Base-by-base conservation (phyloP, 208 protist species). In the Novymonas esmeraldas region DNA sequence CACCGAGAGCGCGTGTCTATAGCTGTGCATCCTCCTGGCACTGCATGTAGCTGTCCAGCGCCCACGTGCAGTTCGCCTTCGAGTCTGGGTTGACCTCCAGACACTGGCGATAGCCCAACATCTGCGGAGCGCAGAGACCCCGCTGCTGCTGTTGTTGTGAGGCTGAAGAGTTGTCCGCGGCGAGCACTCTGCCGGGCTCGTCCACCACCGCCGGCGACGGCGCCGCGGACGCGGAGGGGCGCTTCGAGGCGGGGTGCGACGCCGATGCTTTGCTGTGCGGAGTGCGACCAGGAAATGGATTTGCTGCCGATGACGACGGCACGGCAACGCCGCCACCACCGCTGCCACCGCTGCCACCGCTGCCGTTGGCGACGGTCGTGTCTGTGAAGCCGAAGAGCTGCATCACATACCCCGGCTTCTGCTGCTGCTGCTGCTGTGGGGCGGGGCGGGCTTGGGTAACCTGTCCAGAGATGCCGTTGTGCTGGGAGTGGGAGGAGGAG, bases 51-150 rank as follows among this genome's bases (percentile, higher is more conserved):
- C 64, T 71, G 26, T 80, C 75, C 42, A 80, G 36, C 34, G 75
- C 75, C 75, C 75, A 80, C 18, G 75, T 80, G 58, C 75, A 80
- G 64, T 80, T 80, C n/a, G 48, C 54, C 45, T 75, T 80, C n/a
- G 50, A 62, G 34, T 80, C 75, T 0, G 69, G 75, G 38, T 80
- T 80, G 34, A 80, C 55, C 59, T 80, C 75, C 22, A 80, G 34
- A 44, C 75, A 80, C 68, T 76, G 68, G 10, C 75, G 67, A 29
- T 80, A 80, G 5, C 69, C 69, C 22, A 71, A 18, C 73, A 73
- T 79, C 24, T 73, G 66, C 29, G 65, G 64, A 11, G 64, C 49
- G 26, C 73, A 79, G 20, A 45, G 33, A 6, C 55, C 55, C 26
- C 20, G 33, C 55, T 60, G 55, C 50, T n/a, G n/a, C n/a, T n/a